Conservation (phyloP, 768 basidiomycete species). For the Mycena rosella region DNA sequence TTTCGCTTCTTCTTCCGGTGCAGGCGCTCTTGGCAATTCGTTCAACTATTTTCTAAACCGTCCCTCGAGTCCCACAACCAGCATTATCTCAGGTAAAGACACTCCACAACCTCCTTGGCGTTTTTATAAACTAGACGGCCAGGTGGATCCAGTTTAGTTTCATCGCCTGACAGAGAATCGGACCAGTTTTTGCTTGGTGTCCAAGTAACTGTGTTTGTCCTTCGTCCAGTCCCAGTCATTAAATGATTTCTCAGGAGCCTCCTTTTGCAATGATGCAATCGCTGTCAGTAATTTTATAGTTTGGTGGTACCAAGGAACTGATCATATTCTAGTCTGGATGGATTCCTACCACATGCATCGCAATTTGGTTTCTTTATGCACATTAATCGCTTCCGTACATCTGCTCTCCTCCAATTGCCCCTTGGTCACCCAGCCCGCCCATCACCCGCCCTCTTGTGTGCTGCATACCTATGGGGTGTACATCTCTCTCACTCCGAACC, state of each 20-base stretch:
- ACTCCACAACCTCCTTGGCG: neutral
- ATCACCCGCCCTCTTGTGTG: conserved; percentile 33
- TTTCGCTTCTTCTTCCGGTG: neutral
- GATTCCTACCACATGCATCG: conserved; percentile 35
- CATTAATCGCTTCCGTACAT: conserved; percentile 28
- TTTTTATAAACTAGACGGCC: neutral
- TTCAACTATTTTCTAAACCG: conserved; percentile 3
- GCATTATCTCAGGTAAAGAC: conserved; percentile 19
- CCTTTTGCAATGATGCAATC: conserved; percentile 29
- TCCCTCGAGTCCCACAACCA: conserved; percentile 25
- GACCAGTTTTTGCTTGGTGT: conserved; percentile 28
- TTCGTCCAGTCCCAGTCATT: neutral
- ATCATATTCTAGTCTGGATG: conserved; percentile 23
- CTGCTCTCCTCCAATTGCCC: conserved; percentile 35
- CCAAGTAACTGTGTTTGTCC: conserved; percentile 1
- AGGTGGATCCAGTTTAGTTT: conserved; percentile 27
- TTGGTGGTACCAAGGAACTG: neutral
- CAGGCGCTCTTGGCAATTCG: neutral
- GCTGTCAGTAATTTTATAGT: conserved; percentile 16
- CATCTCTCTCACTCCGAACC: conserved; percentile 36
- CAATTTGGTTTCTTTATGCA: conserved; percentile 39
- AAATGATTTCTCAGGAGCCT: conserved; percentile 23
- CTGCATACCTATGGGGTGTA: conserved; percentile 36
- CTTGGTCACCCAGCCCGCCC: conserved; percentile 34
- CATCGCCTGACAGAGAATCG: conserved; percentile 26